Evolutionary conservation across 2,329 filamentous ascomycete species (phyloP), one percentile per base, ranked within the genome.

Genomic region (Coniella vitis): DNA sequence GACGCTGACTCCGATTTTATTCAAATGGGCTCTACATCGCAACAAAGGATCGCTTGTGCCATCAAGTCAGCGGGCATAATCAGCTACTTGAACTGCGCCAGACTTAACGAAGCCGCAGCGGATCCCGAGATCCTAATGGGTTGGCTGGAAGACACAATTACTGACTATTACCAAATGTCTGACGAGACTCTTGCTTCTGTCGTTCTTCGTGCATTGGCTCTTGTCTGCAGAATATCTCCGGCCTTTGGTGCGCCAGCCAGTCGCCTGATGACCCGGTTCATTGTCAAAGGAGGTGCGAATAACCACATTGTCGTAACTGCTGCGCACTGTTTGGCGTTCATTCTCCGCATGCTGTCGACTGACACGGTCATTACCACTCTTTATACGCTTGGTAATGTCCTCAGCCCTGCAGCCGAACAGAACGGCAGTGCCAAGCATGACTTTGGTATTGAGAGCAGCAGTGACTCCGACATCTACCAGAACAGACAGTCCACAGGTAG

Each of bases 321-420:
- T 22, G 89, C 90, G n/a, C 81, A 83, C 56, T 93, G 86, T 58
- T 72, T 98, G 31, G 90, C 90, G 2, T 85, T 84, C 56, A 82
- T 94, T 16, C 72, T 98, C 48, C 84, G 84, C 57, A 76, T 85
- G 59, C 75, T 97, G 12, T 95, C 93, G 1, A 87, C 95, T 58
- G 93, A 98, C 70, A 85, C 90, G 32, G 79, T 95, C 32, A 97
- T 98, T 56, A 95, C 90, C 4, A 97, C 90, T 1, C 73, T 98
- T 9, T 98, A 98, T 67, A 93, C 90, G 0, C 75, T 98, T n/a
- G 93, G 93, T 17, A 98, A 98, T 62, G 86, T 95, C 4, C 74
- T 98, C 13, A 96, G 90, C 58, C 84, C 89, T 4, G 81, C 79
- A 40, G 74, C 75, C 13, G 79, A 78, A 49, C 69, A 72, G 37